Base-by-base conservation (phyloP, 1,284 basidiomycete species). In the Meripilus lineatus region DNA sequence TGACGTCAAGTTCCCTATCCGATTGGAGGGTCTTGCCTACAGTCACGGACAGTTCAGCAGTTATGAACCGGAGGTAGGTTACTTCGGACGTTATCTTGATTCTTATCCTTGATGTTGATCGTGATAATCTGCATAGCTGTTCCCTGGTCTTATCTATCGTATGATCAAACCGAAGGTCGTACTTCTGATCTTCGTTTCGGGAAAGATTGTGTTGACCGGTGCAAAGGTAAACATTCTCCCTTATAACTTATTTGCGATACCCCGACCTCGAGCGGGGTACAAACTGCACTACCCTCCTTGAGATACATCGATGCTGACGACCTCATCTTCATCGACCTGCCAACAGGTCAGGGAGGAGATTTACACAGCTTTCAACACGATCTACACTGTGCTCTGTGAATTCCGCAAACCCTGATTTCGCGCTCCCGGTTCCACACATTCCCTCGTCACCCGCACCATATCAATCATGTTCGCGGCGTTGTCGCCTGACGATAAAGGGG, bases 151-250 rank as follows among this genome's bases (percentile, higher is more conserved):
- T 37, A 99, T 99, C 65, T 99, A 99, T 64, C 90, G 96, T 58
- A 99, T 99, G 96, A 90, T 98, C 70, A 98, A 99, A 69, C 96
- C 96, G 11, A 99, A 99, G 71, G 96, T 99, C 52, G 96, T 99
- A 42, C 72, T 99, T 26, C 77, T 99, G 46, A 99, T 99, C 63
- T 99, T 99, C 68, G 96, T 99, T 10, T 98, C 93, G 15, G 96
- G 96, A 48, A 99, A 99, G 76, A 98, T 99, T 57, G 95, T 99
- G 49, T 74, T 99, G 59, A 99, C 96, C 14, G 95, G 96, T 65
- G 96, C 95, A 36, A 99, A 99, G 84, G 93, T 93, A 68, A 72
- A 43, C 56, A 43, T 50, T 42, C 48, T 25, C 50, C 45, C 40
- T 20, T 46, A 39, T 46, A 44, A 44, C 48, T 48, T n/a, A 40